These are phyloP conservation scores for Aspergillus uvarum DNA, from an alignment of 2,329 filamentous ascomycete species.

Conservation along the genomic window DNA sequence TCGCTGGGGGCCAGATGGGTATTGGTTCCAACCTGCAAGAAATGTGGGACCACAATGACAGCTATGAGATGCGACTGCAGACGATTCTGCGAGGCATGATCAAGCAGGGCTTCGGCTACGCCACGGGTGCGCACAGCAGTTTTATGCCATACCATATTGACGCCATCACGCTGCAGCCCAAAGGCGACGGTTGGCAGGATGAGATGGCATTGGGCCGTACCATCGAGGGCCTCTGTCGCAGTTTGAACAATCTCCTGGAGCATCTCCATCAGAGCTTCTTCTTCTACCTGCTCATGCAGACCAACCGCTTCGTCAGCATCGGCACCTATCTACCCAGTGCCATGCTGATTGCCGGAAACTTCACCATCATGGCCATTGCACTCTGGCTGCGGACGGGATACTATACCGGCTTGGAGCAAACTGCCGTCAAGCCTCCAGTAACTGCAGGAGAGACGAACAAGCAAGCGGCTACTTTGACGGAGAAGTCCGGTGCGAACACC, in stretches of 20 bases:
- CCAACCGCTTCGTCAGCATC: constrained; percentile 93
- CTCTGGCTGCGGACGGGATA: constrained; percentile 90
- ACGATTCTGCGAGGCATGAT: constrained; percentile 93
- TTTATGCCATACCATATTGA: constrained; percentile 99
- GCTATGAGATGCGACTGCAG: constrained; percentile 75
- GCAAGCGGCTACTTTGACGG: constrained; percentile 11
- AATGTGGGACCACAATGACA: constrained; percentile 75
- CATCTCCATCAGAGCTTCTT: constrained; percentile 99
- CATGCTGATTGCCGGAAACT: constrained; percentile 94
- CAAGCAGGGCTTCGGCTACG: constrained; percentile 83
- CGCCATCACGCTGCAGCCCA: constrained; percentile 87
- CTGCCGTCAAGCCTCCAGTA: constrained; percentile 23
- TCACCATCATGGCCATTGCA: constrained; percentile 90
- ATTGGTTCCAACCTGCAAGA: constrained; percentile 80
- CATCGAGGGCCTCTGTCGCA: constrained; percentile 86
- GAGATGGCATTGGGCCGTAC: constrained; percentile 93
- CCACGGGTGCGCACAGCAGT: constrained; percentile 85
- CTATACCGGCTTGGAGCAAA: constrained; percentile 28
- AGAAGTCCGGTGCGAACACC: constrained; percentile 14
- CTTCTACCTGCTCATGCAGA: constrained; percentile 93
- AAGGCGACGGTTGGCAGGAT: constrained; percentile 91
- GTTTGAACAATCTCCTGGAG: constrained; percentile 93
- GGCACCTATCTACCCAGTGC: constrained; percentile 95
- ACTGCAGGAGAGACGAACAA: constrained; percentile 21
- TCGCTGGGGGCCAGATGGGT: constrained; percentile 89